Conservation (phyloP, 2,329 filamentous ascomycete species). For the Cladophialophora immunda region DNA sequence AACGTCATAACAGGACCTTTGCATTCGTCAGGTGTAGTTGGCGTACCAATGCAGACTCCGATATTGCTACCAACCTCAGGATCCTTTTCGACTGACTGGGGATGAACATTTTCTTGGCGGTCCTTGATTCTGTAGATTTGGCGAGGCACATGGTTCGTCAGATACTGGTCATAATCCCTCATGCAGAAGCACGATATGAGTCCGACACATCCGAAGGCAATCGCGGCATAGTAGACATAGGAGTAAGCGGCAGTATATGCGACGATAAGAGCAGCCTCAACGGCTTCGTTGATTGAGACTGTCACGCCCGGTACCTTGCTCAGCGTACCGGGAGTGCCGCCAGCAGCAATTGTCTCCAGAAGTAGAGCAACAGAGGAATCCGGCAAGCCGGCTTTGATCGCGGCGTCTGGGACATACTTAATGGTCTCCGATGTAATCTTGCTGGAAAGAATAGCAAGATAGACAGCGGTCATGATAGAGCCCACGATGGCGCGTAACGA, state of each 20-base stretch:
- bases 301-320: slow-evolving; percentile 47
- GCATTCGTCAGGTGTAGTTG: too few species aligned
- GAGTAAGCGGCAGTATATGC: slow-evolving; percentile 37
- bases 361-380: slow-evolving; percentile 45
- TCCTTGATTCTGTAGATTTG: slow-evolving; percentile 7
- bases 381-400: slow-evolving; percentile 50
- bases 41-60: too few species aligned
- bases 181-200: slow-evolving; percentile 35
- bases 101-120: neutral
- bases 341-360: slow-evolving; percentile 46
- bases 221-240: slow-evolving; percentile 41
- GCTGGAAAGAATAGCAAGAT: slow-evolving; percentile 48
- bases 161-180: slow-evolving; percentile 38
- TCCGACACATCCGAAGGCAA: slow-evolving; percentile 37
- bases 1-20: too few species aligned
- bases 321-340: slow-evolving; percentile 41
- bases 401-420: slow-evolving; percentile 48
- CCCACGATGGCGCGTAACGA: neutral
- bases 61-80: too few species aligned
- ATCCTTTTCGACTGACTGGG: too few species aligned
- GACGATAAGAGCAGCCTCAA: slow-evolving; percentile 44
- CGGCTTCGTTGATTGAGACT: slow-evolving; percentile 45
- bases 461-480: slow-evolving; percentile 40
- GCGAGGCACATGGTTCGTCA: slow-evolving; percentile 38
- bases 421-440: slow-evolving; percentile 48